These are phyloP conservation scores for Ensete glaucum DNA, from an alignment of 176 grass and related monocot genomes.

Conservation along the genomic window DNA sequence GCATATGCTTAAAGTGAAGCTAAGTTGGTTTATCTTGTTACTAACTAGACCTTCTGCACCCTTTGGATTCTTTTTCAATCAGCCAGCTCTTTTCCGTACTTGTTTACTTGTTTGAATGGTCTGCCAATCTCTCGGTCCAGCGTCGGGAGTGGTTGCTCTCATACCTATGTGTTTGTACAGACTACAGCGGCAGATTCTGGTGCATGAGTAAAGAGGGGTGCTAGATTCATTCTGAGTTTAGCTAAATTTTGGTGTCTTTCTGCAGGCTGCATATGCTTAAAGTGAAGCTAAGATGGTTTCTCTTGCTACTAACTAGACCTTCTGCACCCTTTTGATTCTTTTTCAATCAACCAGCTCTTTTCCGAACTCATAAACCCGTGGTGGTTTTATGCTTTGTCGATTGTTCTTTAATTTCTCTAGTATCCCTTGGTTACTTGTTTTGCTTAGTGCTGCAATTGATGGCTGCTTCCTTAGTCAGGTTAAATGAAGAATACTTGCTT, in stretches of 20 bases:
- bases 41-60: not conserved
- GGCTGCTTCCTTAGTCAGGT: too few species aligned
- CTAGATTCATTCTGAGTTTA: not conserved
- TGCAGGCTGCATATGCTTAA: not conserved
- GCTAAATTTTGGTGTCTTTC: not conserved
- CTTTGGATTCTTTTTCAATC: not conserved
- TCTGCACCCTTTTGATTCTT: not conserved
- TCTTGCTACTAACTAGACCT: not conserved
- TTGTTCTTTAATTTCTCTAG: not conserved
- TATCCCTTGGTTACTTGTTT: not conserved
- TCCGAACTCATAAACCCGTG: not conserved
- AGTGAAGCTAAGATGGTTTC: not conserved
- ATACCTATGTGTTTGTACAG: too few species aligned
- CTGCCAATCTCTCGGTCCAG: too few species aligned
- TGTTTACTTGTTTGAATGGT: too few species aligned
- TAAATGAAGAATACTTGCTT: too few species aligned
- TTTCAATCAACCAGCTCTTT: not conserved
- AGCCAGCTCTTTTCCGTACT: not conserved
- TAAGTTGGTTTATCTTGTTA: not conserved
- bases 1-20: not conserved
- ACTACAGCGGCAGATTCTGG: too few species aligned
- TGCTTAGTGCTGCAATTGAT: too few species aligned
- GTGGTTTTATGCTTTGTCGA: too few species aligned
- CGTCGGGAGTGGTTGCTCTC: too few species aligned
- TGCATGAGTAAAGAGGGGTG: too few species aligned